phyloP scores from a whole-genome alignment of 2,329 filamentous ascomycete species.

The Aspergillus niger region DNA sequence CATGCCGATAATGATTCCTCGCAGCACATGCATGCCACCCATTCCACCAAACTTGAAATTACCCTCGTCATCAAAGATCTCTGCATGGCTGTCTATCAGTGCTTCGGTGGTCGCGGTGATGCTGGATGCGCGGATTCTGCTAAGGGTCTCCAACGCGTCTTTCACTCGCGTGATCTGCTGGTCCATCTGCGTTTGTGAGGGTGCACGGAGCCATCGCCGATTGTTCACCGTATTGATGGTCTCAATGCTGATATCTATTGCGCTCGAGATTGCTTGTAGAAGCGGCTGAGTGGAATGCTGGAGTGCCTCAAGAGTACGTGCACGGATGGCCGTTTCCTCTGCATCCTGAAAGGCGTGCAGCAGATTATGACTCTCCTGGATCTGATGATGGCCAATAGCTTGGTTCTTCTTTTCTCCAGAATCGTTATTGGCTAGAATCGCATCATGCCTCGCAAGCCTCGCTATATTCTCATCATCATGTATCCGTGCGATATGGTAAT shows the following conservation, averaged over 20 bases:
- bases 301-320: conserved; percentile 30
- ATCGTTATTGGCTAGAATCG: neutral
- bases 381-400: conserved; percentile 1
- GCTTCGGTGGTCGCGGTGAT: neutral
- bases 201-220: conserved; percentile 29
- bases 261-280: conserved; percentile 25
- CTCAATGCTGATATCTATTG: conserved; percentile 31
- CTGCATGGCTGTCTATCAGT: neutral
- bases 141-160: conserved; percentile 28
- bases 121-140: conserved; percentile 20
- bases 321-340: conserved; percentile 23
- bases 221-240: conserved; percentile 34
- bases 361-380: conserved; percentile 37
- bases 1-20: conserved; percentile 50
- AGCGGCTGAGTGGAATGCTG: conserved; percentile 37
- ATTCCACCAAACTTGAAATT: neutral
- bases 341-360: conserved; percentile 43
- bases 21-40: conserved; percentile 30
- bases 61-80: conserved; percentile 32
- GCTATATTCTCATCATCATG: neutral
- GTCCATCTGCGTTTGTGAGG: conserved; percentile 14
- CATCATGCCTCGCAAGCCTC: neutral
- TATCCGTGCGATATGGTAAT: conserved; percentile 45
- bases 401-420: neutral
- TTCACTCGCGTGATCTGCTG: conserved; percentile 17